These are phyloP conservation scores for Cytospora paraplurivora DNA, from an alignment of 2,329 filamentous ascomycete species.

Conservation along the genomic window DNA sequence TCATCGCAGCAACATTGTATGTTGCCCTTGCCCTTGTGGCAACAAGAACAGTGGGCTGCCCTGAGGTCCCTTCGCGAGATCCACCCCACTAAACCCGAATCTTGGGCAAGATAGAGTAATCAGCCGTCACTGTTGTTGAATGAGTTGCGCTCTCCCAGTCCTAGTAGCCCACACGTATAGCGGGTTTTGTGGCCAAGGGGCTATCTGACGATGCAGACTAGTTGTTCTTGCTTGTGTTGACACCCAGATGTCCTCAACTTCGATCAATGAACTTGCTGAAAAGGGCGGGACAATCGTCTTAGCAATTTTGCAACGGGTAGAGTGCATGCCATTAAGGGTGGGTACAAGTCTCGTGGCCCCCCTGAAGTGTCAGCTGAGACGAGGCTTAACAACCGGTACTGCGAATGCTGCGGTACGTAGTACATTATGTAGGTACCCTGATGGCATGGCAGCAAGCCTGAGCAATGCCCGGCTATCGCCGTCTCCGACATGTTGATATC, in stretches of 20 bases:
- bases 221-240: neutral
- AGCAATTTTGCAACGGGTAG: neutral
- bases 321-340: neutral
- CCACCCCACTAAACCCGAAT: constrained; percentile 5
- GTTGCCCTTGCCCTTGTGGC: constrained; percentile 3
- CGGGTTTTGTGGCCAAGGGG: neutral
- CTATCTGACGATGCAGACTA: neutral
- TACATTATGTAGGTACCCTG: neutral
- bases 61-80: constrained; percentile 4
- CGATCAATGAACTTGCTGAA: neutral
- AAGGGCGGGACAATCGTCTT: neutral
- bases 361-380: constrained; percentile 21
- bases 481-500: neutral
- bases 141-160: neutral
- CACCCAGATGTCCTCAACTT: neutral
- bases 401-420: neutral
- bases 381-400: constrained; percentile 6
- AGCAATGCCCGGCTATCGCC: neutral
- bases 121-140: neutral
- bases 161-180: neutral
- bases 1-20: constrained; percentile 9
- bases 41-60: constrained; percentile 1
- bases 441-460: neutral
- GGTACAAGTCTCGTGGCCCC: constrained; percentile 14
- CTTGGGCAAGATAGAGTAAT: neutral